Base-by-base conservation (phyloP, 2,329 filamentous ascomycete genomes). In the Exserohilum turcica region DNA sequence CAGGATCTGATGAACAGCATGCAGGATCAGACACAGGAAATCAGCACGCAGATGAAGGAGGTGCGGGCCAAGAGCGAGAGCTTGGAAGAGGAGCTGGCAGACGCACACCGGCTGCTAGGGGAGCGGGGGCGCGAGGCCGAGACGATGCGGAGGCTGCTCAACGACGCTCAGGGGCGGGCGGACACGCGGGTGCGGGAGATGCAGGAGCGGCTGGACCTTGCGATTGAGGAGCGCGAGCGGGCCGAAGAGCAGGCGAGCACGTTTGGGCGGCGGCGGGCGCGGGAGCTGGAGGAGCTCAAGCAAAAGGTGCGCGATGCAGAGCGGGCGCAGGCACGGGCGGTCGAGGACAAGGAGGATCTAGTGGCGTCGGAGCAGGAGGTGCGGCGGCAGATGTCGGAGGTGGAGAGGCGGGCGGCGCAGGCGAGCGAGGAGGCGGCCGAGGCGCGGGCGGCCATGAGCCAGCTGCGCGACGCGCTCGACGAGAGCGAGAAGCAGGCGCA, bases 121-220 rank as follows among this genome's bases (percentile, higher is more conserved):
- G 94, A 99, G 74, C 87, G 94, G 21, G 93, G 91, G 3, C 86
- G 94, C 37, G 94, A 99, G 76, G 90, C 87, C 21, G 93, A 97
- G 77, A 97, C 91, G 0, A 97, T 99, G 92, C 86, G 94, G 29
- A 83, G 92, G 43, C 82, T 97, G 54, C 79, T 99, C 10, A 87
- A 88, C 13, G 93, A 97, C 61, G 90, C 92, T 7, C 91, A 97
- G 72, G 85, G 89, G 54, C 84, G 90, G 8, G 87, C 92, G 1
- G 92, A 97, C 61, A 80, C 80, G 55, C 90, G 91, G 67, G 84
- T 96, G 15, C 86, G 91, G 24, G 93, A 97, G 60, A 94, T 96
- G 86, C 88, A 91, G 48, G 86, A 91, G 52, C 86, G 89, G 2
- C 88, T 97, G 82, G 93, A 97, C 67, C 82, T 90, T 1, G 92